These are phyloP conservation scores for Paramecium tetraurelia DNA, from an alignment of 73 alveolate genomes.

Conservation along the genomic window DNA sequence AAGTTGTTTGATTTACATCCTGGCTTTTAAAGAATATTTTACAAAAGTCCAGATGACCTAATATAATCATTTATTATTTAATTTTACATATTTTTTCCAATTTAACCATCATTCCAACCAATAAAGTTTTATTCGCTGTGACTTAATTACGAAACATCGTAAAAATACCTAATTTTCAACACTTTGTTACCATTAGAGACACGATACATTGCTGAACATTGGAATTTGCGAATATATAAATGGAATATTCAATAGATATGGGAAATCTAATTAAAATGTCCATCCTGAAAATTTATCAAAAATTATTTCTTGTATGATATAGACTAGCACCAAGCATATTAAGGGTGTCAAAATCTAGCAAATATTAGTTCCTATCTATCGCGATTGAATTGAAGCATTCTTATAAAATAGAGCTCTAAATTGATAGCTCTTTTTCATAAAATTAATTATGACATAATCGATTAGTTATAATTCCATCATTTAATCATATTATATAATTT, in stretches of 20 bases:
- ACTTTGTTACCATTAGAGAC: constrained; percentile 63
- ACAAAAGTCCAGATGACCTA: constrained; percentile 1
- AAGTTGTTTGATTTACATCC: constrained; percentile 63
- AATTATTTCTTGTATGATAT: constrained; percentile 75
- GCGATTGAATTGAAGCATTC: constrained; percentile 66
- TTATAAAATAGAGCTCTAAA: constrained; percentile 77
- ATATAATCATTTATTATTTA: background rate
- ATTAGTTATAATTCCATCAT: background rate
- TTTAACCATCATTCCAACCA: constrained; percentile 70
- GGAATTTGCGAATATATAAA: constrained; percentile 69
- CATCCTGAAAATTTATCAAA: constrained; percentile 67
- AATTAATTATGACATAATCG: background rate
- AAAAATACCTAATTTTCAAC: constrained; percentile 39
- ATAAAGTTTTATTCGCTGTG: constrained; percentile 58
- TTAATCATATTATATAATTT: background rate
- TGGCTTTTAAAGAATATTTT: constrained; percentile 53
- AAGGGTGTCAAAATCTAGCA: constrained; percentile 87
- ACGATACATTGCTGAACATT: constrained; percentile 70
- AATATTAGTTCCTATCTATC: constrained; percentile 80
- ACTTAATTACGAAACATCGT: constrained; percentile 62
- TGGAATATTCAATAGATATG: constrained; percentile 61
- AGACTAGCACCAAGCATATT: constrained; percentile 78
- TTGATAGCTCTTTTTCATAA: constrained; percentile 1
- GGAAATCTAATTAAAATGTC: constrained; percentile 66
- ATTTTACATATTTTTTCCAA: constrained; percentile 19